These are phyloP conservation scores for Acmispon strigosus DNA, from an alignment of 306 rosid species.

Conservation along the genomic window DNA sequence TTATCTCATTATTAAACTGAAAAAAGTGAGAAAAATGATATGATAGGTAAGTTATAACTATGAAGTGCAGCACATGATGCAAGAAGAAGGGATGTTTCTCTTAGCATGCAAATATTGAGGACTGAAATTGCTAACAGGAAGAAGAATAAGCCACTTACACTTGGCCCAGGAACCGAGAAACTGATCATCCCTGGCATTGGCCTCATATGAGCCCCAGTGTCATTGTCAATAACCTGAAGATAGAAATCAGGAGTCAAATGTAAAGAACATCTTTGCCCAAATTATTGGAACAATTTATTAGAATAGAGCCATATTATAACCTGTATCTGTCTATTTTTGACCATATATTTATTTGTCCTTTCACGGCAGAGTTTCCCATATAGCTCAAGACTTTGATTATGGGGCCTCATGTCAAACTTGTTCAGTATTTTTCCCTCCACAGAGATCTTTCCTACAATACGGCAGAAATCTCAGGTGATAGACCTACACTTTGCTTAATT, in stretches of 20 bases:
- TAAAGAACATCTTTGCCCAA: background rate
- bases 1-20: background rate
- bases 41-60: background rate
- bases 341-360: conserved; percentile 63
- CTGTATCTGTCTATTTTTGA: conserved; percentile 81
- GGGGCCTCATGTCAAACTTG: conserved; percentile 88
- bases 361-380: conserved; percentile 87
- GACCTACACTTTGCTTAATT: conserved; percentile 17
- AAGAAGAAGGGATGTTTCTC: background rate
- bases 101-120: background rate
- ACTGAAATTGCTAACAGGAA: background rate
- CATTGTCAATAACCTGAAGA: conserved; percentile 68
- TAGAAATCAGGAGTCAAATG: conserved; percentile 20
- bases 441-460: conserved; percentile 48
- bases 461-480: conserved; percentile 16
- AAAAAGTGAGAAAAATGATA: background rate
- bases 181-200: conserved; percentile 75
- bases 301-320: conserved; percentile 33
- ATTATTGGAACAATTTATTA: background rate
- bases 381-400: conserved; percentile 58
- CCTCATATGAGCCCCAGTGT: conserved; percentile 68
- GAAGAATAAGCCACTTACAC: conserved; percentile 33
- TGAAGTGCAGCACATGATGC: background rate
- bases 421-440: conserved; percentile 70
- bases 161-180: conserved; percentile 40